Base-by-base conservation (phyloP, 192 early-diverging fungal species). In the Helicostylum pulchrum region DNA sequence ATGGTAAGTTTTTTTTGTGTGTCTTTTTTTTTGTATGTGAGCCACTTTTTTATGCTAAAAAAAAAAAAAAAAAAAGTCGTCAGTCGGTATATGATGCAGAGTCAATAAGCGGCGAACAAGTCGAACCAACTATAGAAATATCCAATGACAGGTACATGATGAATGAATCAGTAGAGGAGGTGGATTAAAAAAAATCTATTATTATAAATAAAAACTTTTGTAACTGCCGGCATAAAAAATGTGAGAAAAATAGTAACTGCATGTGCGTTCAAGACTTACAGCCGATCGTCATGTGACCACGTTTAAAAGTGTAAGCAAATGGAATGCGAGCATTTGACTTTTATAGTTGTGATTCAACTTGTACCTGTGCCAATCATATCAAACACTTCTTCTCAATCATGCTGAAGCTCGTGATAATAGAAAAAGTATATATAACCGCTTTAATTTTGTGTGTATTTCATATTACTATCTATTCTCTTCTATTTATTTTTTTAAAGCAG, bases 331-430 rank as follows among this genome's bases (percentile, higher is more conserved):
- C 43, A 59, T 59, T 44, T 39, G 14, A 23, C n/a, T 42, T 21
- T 20, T 42, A 6, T 43, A 12, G 36, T 21, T 39, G 57, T 59
- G 57, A 59, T 59, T 59, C 39, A 59, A 59, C 21, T 0, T 30
- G 7, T 21, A 20, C 20, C 12, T 48, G 26, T 20, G 57, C 57
- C 57, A 59, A 59, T 59, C 57, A 59, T 45, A 45, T 39, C 45
- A 3, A 11, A 8, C 55, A 42, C 20, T 30, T 34, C 3, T n/a
- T 15, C 9, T 17, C 19, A 59, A 42, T 59, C 57, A 59, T 59
- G 57, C 39, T 45, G 57, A 59, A 36, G 57, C 57, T 59, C 57
- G 57, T 59, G 57, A 59, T 59, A 59, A 45, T 45, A 12, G 17
- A 48, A 48, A 44, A 43, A 23, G 19, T 45, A 59, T 43, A 59